phyloP scores from a whole-genome alignment of 2,329 filamentous ascomycete genomes.

The Rhynchosporium graminicola region DNA sequence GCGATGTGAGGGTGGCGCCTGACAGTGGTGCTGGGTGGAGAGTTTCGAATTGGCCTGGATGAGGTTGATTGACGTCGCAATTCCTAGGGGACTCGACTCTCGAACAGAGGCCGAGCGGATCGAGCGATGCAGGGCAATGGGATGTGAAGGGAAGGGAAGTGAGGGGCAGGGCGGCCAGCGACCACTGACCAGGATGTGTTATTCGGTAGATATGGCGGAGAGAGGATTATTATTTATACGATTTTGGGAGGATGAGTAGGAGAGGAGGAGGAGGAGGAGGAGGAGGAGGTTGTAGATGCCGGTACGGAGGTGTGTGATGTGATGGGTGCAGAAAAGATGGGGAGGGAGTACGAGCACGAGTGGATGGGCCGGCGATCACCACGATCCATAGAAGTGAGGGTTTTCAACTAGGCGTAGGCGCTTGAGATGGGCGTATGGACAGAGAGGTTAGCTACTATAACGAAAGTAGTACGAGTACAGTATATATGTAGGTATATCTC shows the following conservation, averaged over 20 bases:
- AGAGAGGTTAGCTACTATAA: no score
- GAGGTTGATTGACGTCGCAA: slow-evolving; percentile 39
- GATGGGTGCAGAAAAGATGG: slow-evolving; percentile 10
- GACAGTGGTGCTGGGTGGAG: slow-evolving; percentile 26
- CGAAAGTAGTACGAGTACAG: no score
- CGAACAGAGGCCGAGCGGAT: slow-evolving; percentile 30
- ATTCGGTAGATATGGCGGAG: background rate
- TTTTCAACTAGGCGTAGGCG: slow-evolving; percentile 2
- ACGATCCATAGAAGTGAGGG: background rate
- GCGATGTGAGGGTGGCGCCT: background rate
- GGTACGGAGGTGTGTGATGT: background rate
- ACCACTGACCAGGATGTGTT: slow-evolving; percentile 17
- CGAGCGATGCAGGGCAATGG: slow-evolving; percentile 23
- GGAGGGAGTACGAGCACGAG: background rate
- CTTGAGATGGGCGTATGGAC: no score
- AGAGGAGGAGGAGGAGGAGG: background rate
- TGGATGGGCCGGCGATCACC: slow-evolving; percentile 4
- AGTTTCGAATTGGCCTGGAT: slow-evolving; percentile 36
- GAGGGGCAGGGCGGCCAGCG: slow-evolving; percentile 13
- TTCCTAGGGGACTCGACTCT: slow-evolving; percentile 27
- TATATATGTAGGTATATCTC: no score
- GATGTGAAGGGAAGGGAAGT: background rate
- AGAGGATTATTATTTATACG: slow-evolving; percentile 1
- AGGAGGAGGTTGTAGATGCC: background rate
- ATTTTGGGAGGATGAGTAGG: background rate